These are phyloP conservation scores for Candida anutae DNA, from an alignment of 1,139 yeast genomes.

Conservation along the genomic window DNA sequence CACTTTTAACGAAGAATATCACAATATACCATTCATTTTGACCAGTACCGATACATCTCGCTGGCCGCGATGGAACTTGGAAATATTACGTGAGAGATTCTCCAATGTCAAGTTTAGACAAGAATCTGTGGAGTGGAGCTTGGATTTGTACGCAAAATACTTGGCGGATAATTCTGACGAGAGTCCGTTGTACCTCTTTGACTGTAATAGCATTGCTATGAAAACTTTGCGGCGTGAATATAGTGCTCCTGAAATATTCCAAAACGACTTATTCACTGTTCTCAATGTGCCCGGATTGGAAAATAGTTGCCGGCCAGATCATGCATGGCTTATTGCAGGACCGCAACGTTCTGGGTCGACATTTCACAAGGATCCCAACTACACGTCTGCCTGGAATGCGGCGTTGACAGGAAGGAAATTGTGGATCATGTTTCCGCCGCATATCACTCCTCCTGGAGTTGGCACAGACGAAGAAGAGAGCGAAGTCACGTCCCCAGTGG, in stretches of 20 bases:
- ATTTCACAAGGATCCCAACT: conserved; percentile 89
- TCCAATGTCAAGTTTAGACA: conserved; percentile 65
- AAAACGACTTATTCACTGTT: conserved; percentile 41
- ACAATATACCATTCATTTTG: conserved; percentile 61
- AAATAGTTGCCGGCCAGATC: conserved; percentile 65
- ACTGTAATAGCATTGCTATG: conserved; percentile 66
- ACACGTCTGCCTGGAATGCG: conserved; percentile 87
- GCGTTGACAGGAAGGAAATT: conserved; percentile 67
- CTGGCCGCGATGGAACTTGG: conserved; percentile 68
- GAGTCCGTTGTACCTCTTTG: conserved; percentile 77
- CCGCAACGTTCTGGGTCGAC: conserved; percentile 78
- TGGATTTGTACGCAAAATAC: conserved; percentile 55
- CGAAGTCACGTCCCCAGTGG: conserved; percentile 87
- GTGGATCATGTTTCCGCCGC: conserved; percentile 87
- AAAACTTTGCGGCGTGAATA: conserved; percentile 47
- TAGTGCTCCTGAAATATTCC: conserved; percentile 44
- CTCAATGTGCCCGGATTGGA: conserved; percentile 14
- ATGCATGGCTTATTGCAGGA: conserved; percentile 85
- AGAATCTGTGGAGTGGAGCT: conserved; percentile 78
- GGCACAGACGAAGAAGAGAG: conserved; percentile 69
- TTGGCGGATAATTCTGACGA: conserved; percentile 62
- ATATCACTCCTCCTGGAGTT: conserved; percentile 76
- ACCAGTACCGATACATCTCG: conserved; percentile 28
- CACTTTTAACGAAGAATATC: conserved; percentile 40
- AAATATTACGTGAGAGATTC: conserved; percentile 41